A percentile compares a stretch with the other conserved stretches of the same genome.
Conservation (phyloP, 2,329 filamentous ascomycete species). For the Didymella pomorum region DNA sequence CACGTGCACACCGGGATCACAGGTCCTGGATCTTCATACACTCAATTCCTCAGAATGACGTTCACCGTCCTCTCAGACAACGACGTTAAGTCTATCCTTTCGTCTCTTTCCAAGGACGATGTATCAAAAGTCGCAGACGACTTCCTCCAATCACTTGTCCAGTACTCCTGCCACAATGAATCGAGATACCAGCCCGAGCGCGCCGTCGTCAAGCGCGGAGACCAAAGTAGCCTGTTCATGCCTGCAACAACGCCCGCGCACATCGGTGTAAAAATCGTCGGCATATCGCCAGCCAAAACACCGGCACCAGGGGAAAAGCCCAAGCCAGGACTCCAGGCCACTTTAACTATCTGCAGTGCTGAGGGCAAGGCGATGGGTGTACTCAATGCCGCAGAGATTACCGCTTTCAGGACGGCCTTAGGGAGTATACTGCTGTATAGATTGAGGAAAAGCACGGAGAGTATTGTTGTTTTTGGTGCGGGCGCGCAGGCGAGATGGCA, state of each 20-base stretch:
- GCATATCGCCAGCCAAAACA: constrained; percentile 58
- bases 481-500: constrained; percentile 62
- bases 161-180: constrained; percentile 34
- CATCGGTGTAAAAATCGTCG: constrained; percentile 77
- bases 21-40: neutral
- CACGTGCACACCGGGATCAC: neutral
- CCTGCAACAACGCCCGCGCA: constrained; percentile 70
- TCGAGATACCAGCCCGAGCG: constrained; percentile 55
- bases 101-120: constrained; percentile 36
- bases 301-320: constrained; percentile 29
- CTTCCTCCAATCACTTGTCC: constrained; percentile 38
- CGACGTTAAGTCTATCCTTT: constrained; percentile 45
- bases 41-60: neutral
- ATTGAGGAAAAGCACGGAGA: constrained; percentile 29
- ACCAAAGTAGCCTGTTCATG: constrained; percentile 74
- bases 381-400: constrained; percentile 76
- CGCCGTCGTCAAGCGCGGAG: constrained; percentile 50
- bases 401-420: constrained; percentile 81
- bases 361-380: constrained; percentile 69
- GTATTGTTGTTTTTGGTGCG: constrained; percentile 58
- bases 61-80: constrained; percentile 31
- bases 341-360: constrained; percentile 65
- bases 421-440: constrained; percentile 68
- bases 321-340: constrained; percentile 63
- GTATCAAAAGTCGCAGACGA: constrained; percentile 6